Evolutionary conservation across 1,284 basidiomycete species (phyloP), one percentile per base, ranked within the genome.

Genomic region (Puccinia triticina): DNA sequence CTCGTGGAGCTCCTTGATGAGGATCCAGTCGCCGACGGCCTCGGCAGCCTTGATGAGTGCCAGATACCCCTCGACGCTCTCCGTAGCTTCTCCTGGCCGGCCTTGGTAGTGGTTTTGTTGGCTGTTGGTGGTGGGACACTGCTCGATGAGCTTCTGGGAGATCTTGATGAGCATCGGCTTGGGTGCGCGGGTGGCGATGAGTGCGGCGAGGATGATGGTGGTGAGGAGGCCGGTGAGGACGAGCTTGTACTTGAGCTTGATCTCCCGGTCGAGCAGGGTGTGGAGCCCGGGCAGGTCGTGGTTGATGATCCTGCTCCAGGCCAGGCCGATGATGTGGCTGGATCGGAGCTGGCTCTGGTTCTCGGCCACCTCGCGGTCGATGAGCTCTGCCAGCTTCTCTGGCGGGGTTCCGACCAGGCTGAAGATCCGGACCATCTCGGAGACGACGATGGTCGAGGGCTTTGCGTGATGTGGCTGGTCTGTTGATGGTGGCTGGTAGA

Each of bases 101-200:
- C 69, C 3, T 12, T 23, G 34, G 12, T 29, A 0, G 26, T 57
- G 34, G n/a, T 23, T 43, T 29, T 71, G 12, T 43, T 0, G 34
- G 26, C 55, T 79, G 43, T 34, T 46, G 40, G 37, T 43, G 59
- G 75, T 77, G 2, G 75, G 75, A 77, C 75, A 48, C 21, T 80
- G 43, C 12, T 80, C 77, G 34, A 80, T 57, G 11, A 80, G 23
- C 69, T 72, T 67, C 61, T 80, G 77, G 48, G 77, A 80, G 21
- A 80, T 50, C n/a, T 43, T 71, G 69, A 80, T 69, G 32, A 80
- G 26, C 4, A 80, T 80, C 11, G 67, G 69, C 61, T 81, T 59
- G 55, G 79, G 71, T 18, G 46, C 46, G 4, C 79, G 55, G 23
- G 61, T 73, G 26, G 79, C 71, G 32, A 81, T 71, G 34, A 81